Conservation (phyloP, 805 yeast genomes). For the Candida namnaoensis region DNA sequence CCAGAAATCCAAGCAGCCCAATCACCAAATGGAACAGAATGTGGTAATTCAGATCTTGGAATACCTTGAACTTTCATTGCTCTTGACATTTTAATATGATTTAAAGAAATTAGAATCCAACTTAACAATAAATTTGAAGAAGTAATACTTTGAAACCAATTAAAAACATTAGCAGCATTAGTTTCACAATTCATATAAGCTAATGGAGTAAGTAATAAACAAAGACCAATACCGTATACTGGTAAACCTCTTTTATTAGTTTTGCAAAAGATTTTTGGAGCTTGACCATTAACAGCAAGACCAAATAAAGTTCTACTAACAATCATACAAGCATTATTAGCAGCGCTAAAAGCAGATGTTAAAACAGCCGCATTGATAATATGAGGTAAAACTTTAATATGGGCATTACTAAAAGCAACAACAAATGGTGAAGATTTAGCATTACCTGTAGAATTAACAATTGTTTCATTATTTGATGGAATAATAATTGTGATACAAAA, state of each 20-base stretch:
- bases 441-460: constrained; percentile 21
- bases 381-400: constrained; percentile 25
- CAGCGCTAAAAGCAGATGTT: constrained; percentile 31
- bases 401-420: constrained; percentile 38
- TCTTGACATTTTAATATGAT: constrained; percentile 20
- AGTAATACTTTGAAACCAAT: constrained; percentile 25
- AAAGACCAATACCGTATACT: constrained; percentile 18
- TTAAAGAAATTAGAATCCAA: constrained; percentile 21
- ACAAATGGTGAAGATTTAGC: constrained; percentile 31
- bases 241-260: constrained; percentile 26
- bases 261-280: constrained; percentile 26
- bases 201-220: constrained; percentile 24
- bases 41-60: constrained; percentile 23
- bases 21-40: constrained; percentile 17
- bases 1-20: constrained; percentile 22
- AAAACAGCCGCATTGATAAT: constrained; percentile 29
- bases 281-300: constrained; percentile 27
- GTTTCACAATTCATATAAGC: constrained; percentile 24
- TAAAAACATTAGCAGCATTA: constrained; percentile 20
- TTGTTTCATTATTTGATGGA: constrained; percentile 20
- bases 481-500: constrained; percentile 26
- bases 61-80: constrained; percentile 32
- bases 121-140: constrained; percentile 20
- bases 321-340: constrained; percentile 21
- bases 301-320: constrained; percentile 27